Percentiles rank a stretch among this genome's conserved stretches.
phyloP scores from a whole-genome alignment of 192 early-diverging fungal species.

The Kickxella alabastrina region DNA sequence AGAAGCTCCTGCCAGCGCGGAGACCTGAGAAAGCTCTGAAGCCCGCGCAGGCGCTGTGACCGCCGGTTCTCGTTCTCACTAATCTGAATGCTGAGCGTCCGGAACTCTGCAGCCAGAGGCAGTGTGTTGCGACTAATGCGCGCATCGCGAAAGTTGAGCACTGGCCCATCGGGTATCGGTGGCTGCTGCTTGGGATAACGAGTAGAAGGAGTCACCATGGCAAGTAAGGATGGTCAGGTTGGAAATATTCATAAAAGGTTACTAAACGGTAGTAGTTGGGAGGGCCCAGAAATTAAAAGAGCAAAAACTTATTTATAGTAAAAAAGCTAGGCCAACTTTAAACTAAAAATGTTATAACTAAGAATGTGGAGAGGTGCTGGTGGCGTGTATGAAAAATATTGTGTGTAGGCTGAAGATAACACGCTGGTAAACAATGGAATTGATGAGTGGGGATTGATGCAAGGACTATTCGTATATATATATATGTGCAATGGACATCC shows the following conservation, averaged over 20 bases:
- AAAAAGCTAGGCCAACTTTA: too few relatives aligned
- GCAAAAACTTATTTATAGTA: too few relatives aligned
- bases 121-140: conserved; percentile 1
- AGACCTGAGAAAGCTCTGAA: conserved; percentile 3
- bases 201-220: conserved; percentile 16
- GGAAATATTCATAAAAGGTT: conserved; percentile 9
- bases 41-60: not conserved
- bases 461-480: too few relatives aligned
- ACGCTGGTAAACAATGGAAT: too few relatives aligned
- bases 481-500: too few relatives aligned
- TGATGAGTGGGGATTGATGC: too few relatives aligned
- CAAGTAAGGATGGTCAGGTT: conserved; percentile 4
- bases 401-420: too few relatives aligned
- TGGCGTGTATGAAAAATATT: too few relatives aligned
- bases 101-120: conserved; percentile 44
- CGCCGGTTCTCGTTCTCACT: conserved; percentile 12
- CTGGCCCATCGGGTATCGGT: not conserved
- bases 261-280: too few relatives aligned
- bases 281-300: too few relatives aligned
- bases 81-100: conserved; percentile 47
- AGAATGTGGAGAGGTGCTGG: too few relatives aligned
- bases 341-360: too few relatives aligned
- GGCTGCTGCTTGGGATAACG: not conserved
- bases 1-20: conserved; percentile 26
- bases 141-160: not conserved